phyloP scores from a whole-genome alignment of 345 rosid species.

The Psidium guajava region DNA sequence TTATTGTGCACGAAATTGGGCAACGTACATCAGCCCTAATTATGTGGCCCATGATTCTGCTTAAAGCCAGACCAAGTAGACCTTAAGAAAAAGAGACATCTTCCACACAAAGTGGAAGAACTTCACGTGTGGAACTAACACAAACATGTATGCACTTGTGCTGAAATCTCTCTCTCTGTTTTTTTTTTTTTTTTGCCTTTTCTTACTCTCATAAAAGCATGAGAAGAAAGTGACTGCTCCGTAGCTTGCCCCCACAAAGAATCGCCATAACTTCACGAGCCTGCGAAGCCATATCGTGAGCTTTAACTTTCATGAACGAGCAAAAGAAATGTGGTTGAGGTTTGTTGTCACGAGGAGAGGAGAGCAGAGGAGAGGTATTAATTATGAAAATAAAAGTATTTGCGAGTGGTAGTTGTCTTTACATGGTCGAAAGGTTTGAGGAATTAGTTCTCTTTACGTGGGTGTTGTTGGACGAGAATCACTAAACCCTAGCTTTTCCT shows the following conservation, averaged over 20 bases:
- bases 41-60: not conserved
- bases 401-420: not conserved
- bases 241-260: not conserved
- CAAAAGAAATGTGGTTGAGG: not conserved
- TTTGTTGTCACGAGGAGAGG: not conserved
- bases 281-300: not conserved
- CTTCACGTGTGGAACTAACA: not conserved
- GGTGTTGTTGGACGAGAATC: not conserved
- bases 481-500: not conserved
- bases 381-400: not conserved
- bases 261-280: conserved; percentile 1
- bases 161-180: not conserved
- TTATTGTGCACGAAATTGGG: not conserved
- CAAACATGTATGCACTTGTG: not conserved
- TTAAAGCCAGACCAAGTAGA: not conserved
- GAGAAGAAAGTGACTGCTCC: not conserved
- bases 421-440: not conserved
- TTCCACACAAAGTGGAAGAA: not conserved
- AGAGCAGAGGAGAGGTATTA: not conserved
- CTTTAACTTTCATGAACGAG: not conserved
- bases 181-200: not conserved
- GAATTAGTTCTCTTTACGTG: not conserved
- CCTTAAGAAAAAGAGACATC: not conserved
- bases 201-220: not conserved
- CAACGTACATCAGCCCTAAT: not conserved